Conservation (phyloP, 2,329 filamentous ascomycete species). For the Triangularia verruculosa region DNA sequence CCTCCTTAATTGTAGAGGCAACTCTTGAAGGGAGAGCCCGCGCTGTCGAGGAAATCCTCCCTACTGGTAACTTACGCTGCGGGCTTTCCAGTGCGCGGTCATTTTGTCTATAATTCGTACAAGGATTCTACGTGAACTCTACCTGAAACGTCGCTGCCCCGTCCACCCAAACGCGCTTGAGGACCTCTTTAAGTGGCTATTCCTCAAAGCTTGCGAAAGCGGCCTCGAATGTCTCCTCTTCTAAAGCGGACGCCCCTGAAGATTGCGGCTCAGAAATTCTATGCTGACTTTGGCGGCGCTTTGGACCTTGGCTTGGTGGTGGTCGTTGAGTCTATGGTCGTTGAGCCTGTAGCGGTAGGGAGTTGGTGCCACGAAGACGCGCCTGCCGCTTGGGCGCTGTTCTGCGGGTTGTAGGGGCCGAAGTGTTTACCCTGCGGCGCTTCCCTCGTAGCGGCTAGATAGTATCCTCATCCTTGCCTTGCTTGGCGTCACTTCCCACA, state of each 20-base stretch:
- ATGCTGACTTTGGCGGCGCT: background rate
- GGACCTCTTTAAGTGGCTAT: background rate
- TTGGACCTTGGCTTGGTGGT: constrained; percentile 4
- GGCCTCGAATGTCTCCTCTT: background rate
- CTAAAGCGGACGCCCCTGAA: background rate
- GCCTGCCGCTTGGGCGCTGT: constrained; percentile 15
- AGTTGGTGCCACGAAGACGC: constrained; percentile 10
- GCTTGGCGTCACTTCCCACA: constrained; percentile 12
- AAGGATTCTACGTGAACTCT: background rate
- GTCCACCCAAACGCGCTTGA: background rate
- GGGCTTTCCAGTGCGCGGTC: background rate
- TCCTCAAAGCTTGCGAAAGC: background rate
- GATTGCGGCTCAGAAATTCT: background rate
- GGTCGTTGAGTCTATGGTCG: no score
- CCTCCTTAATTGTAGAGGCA: background rate
- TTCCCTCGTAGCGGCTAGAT: constrained; percentile 17
- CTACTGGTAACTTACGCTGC: background rate
- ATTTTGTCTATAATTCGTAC: background rate
- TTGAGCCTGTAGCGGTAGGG: constrained; percentile 8
- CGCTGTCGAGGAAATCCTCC: background rate
- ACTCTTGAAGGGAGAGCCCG: background rate
- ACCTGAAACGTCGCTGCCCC: background rate
- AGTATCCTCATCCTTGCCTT: constrained; percentile 15
- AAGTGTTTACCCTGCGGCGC: constrained; percentile 18
- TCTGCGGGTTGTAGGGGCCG: constrained; percentile 11